Evolutionary conservation across 2,329 filamentous ascomycete genomes (phyloP), one percentile per base, ranked within the genome.

Genomic region (Diplodia mutila): DNA sequence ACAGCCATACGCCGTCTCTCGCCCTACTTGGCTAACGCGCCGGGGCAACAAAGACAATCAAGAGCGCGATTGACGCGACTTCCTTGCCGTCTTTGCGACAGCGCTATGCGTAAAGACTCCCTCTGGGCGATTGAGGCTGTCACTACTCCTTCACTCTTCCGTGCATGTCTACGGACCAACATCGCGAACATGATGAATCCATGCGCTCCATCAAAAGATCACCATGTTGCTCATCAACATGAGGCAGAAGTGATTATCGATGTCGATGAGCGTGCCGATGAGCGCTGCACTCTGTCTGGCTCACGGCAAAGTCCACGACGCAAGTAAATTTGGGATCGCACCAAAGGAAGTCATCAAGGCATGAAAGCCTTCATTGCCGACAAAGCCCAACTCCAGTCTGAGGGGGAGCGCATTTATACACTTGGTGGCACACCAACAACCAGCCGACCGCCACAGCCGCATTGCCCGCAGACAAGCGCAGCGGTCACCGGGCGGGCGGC

Each of bases 111-210:
- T 7, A 3, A 29, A 4, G 4, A 42, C 4, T 6, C 14, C 16
- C 14, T 42, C 7, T 18, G 39, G 14, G 14, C 0, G 6, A 2
- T 2, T 42, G 18, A 46, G 7, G 9, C 18, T n/a, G 1, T 1
- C 9, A 8, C 7, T 5, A 18, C 9, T n/a, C 3, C 7, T 8
- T 46, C 6, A 6, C 18, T 1, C 6, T 46, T 46, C 11, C 18
- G 0, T 21, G 3, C 1, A 46, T 34, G 32, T 34, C 32, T 46
- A 11, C 6, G 8, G 0, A 9, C 7, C 18, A 46, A n/a, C 8
- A 4, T 3, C 8, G 2, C 1, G 1, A 1, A 21, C 42, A 5
- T 34, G 18, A 8, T n/a, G 0, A 21, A n/a, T 1, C 18, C 42
- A 18, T 4, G 1, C 7, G 18, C n/a, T 3, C 8, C 18, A 0